Conservation (phyloP, 768 basidiomycete species). For the Serendipita vermifera region DNA sequence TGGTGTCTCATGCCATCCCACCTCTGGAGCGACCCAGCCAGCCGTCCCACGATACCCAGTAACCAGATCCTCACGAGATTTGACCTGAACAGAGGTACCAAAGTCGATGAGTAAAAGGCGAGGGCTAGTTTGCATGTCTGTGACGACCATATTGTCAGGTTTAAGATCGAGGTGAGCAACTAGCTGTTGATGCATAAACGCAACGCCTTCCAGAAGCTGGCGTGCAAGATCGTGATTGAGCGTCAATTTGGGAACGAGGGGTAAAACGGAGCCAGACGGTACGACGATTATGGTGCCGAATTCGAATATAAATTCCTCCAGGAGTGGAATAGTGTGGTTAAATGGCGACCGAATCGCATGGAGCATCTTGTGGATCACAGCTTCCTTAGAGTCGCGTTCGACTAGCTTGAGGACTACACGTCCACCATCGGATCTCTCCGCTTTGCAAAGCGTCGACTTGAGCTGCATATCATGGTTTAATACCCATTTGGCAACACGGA, state of each 20-base stretch:
- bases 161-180: slow-evolving; percentile 18
- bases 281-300: neutral
- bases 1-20: neutral
- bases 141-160: slow-evolving; percentile 12
- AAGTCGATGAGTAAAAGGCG: neutral
- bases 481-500: too few species aligned
- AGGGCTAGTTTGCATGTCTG: neutral
- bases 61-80: neutral
- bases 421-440: neutral
- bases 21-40: neutral
- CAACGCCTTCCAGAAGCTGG: slow-evolving; percentile 13
- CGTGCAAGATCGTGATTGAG: neutral
- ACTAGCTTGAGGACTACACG: neutral
- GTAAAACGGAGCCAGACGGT: neutral
- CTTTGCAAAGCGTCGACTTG: too few species aligned
- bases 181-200: slow-evolving; percentile 16
- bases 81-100: neutral
- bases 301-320: neutral
- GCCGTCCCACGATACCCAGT: neutral
- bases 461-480: too few species aligned
- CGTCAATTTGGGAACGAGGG: neutral
- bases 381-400: neutral
- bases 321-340: neutral
- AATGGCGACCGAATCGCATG: neutral
- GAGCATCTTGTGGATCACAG: neutral